A percentile compares a stretch with the other conserved stretches of the same genome.
phyloP scores from a whole-genome alignment of 1,284 basidiomycete species.

The Cerioporus squamosus region DNA sequence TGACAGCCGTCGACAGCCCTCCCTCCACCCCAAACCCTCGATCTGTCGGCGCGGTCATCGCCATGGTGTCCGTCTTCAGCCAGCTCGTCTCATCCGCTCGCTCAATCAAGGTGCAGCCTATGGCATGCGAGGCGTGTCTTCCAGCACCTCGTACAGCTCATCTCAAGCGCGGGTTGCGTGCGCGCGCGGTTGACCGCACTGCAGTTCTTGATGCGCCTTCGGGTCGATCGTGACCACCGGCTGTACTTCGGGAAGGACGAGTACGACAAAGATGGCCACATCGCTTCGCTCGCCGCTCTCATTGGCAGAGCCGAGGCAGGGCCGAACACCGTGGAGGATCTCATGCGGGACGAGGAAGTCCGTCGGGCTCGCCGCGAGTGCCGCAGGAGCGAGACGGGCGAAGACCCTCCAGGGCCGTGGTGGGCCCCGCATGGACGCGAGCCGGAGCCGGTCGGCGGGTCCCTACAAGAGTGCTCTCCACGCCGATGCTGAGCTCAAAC shows the following conservation, averaged over 20 bases:
- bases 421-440: conserved; percentile 50
- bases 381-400: conserved; percentile 59
- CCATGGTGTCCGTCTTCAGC: conserved; percentile 69
- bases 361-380: conserved; percentile 53
- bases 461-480: conserved; percentile 35
- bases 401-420: conserved; percentile 60
- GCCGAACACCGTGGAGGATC: conserved; percentile 21
- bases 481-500: conserved; percentile 34
- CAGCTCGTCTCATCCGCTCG: conserved; percentile 70
- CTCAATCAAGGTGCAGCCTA: conserved; percentile 48
- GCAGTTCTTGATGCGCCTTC: conserved; percentile 88
- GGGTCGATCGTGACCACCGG: conserved; percentile 91
- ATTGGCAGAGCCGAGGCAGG: conserved; percentile 49
- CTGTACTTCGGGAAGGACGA: conserved; percentile 68
- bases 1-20: conserved; percentile 30
- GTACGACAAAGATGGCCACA: conserved; percentile 59
- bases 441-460: conserved; percentile 78
- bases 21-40: conserved; percentile 41
- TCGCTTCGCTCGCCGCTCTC: conserved; percentile 54
- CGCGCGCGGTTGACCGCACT: conserved; percentile 76
- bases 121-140: conserved; percentile 58
- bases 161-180: conserved; percentile 52
- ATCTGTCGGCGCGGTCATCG: conserved; percentile 62
- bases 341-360: conserved; percentile 37
- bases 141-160: conserved; percentile 49